Evolutionary conservation across 805 yeast genomes (phyloP).

Genomic region (Saccharomyces cerevisiae): DNA sequence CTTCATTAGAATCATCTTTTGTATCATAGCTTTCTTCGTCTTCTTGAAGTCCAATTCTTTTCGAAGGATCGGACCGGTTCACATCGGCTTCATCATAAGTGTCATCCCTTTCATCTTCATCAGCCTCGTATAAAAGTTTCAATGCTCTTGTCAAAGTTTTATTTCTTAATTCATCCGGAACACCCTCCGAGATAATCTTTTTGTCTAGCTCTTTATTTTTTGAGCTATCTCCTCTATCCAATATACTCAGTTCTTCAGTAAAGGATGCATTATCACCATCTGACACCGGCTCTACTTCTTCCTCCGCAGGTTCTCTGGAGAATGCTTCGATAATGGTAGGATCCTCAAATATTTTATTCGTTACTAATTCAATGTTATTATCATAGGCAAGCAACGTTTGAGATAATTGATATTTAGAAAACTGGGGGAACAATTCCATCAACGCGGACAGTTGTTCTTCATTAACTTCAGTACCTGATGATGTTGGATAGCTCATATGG

Average conservation of each 20-base stretch:
- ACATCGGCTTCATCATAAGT: conserved; percentile 50
- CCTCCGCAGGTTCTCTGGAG: conserved; percentile 18
- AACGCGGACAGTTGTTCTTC: conserved; percentile 35
- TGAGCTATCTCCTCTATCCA: not conserved
- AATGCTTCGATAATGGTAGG: conserved; percentile 38
- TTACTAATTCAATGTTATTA: conserved; percentile 48
- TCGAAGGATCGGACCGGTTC: conserved; percentile 8
- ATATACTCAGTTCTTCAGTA: not conserved
- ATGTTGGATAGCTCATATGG: not conserved
- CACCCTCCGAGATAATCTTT: conserved; percentile 16
- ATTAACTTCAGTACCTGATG: conserved; percentile 6
- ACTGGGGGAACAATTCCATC: conserved; percentile 60
- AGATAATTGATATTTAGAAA: conserved; percentile 41
- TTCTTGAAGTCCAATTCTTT: not conserved
- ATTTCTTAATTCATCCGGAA: conserved; percentile 45
- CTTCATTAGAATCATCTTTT: conserved; percentile 12
- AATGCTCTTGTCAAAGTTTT: conserved; percentile 54
- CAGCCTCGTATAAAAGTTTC: conserved; percentile 56
- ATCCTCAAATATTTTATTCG: conserved; percentile 53
- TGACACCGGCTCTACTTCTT: not conserved
- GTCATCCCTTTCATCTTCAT: conserved; percentile 83
- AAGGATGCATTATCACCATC: not conserved
- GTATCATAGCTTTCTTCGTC: conserved; percentile 4
- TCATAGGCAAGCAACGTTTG: conserved; percentile 41
- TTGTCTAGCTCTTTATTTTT: conserved; percentile 14